phyloP scores from a whole-genome alignment of 108 stramenopile genomes.

The Halocafeteria seosinensis region DNA sequence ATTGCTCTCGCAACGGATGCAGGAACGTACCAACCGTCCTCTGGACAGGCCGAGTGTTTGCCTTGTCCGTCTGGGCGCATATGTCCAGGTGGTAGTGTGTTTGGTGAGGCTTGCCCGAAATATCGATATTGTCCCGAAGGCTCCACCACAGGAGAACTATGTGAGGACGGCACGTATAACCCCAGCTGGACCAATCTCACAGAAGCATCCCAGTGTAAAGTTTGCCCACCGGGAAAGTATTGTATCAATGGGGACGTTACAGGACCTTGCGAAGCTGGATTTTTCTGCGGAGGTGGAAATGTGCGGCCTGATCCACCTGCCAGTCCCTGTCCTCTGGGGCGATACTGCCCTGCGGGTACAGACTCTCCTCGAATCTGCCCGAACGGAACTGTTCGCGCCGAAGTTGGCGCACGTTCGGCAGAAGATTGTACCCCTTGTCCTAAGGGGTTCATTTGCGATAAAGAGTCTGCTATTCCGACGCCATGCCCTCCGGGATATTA shows the following conservation, averaged over 20 bases:
- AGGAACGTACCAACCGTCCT: neutral
- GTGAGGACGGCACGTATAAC: constrained; percentile 6
- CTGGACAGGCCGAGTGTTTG: neutral
- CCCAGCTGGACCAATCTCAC: neutral
- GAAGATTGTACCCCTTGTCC: neutral
- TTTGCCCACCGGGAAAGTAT: constrained; percentile 23
- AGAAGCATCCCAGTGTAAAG: constrained; percentile 7
- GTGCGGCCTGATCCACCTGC: constrained; percentile 16
- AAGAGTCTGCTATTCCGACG: no score
- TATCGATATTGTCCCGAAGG: neutral
- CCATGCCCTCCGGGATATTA: no score
- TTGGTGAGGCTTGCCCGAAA: neutral
- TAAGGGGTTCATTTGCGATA: no score
- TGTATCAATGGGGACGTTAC: constrained; percentile 19
- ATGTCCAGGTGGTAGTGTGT: neutral
- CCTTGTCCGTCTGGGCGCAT: neutral
- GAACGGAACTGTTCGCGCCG: constrained; percentile 14
- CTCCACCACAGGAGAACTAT: neutral
- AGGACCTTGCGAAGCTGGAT: constrained; percentile 4
- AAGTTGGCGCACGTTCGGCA: neutral
- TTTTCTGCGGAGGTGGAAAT: neutral
- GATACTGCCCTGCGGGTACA: constrained; percentile 28
- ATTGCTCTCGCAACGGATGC: no score
- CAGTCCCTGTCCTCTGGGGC: constrained; percentile 32
- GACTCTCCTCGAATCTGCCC: constrained; percentile 18